Evolutionary conservation across 257 asterid species (phyloP).

Genomic region (Scutellaria galericulata): DNA sequence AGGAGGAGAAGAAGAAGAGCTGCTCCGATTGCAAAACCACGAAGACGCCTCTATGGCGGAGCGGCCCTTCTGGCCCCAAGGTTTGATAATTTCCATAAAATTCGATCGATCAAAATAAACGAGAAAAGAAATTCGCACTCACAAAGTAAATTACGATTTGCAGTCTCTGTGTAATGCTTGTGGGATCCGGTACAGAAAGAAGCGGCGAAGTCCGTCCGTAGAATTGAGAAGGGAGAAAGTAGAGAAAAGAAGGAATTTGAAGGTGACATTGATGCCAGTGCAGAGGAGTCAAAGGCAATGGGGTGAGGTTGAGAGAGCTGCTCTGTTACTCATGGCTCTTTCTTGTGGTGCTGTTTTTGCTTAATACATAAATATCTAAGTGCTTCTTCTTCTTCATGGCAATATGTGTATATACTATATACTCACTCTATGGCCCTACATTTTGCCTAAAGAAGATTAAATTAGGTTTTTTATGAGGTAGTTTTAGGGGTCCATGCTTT

Average conservation of each 20-base stretch:
- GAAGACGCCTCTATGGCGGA: constrained; percentile 79
- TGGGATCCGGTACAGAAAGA: constrained; percentile 73
- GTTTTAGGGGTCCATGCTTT: neutral
- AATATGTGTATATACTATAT: too few species aligned
- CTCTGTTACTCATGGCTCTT: constrained; percentile 71
- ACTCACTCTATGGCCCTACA: neutral
- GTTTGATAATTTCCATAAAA: constrained; percentile 32
- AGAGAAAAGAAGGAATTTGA: constrained; percentile 34
- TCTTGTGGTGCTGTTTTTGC: constrained; percentile 73
- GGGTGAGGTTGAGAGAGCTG: constrained; percentile 79
- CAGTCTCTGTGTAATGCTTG: constrained; percentile 86
- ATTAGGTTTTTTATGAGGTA: too few species aligned
- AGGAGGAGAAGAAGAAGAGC: constrained; percentile 35
- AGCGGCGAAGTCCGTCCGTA: constrained; percentile 30
- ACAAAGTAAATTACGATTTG: neutral
- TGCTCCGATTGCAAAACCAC: constrained; percentile 73
- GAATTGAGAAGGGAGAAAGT: constrained; percentile 36
- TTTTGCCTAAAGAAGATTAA: neutral
- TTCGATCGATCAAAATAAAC: neutral
- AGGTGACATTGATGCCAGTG: constrained; percentile 45
- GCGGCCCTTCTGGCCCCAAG: constrained; percentile 81
- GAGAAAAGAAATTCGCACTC: too few species aligned
- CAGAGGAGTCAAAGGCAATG: constrained; percentile 42
- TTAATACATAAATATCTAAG: neutral
- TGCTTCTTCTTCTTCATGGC: too few species aligned